Percentiles rank a stretch among this genome's conserved stretches.
Evolutionary conservation across 495 filamentous ascomycete genomes (phyloP).

Genomic region (Schizothecium vesticola): DNA sequence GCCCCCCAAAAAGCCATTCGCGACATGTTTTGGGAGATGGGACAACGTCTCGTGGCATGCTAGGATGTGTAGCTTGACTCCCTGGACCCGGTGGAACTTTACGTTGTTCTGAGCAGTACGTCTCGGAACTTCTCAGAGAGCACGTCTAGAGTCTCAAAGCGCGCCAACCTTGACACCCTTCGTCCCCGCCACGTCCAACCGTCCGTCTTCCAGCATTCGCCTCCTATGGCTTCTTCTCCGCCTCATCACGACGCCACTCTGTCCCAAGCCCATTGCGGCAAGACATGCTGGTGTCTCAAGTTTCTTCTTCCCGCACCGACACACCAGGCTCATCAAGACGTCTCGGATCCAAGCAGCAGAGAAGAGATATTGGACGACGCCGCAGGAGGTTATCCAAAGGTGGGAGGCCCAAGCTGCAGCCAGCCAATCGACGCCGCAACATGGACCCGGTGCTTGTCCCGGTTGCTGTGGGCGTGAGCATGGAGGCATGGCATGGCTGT

Average conservation of each 20-base stretch:
- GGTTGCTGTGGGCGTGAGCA: not conserved
- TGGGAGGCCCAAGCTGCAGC: not conserved
- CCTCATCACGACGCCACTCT: not conserved
- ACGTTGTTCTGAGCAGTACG: not conserved
- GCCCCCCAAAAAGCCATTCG: too few relatives aligned
- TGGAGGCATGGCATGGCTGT: not conserved
- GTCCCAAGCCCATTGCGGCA: not conserved
- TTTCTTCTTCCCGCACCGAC: not conserved
- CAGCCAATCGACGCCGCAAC: not conserved
- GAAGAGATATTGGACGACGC: not conserved
- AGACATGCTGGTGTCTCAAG: not conserved
- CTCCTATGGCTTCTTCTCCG: not conserved
- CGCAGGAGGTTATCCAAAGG: not conserved
- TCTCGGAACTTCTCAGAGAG: too few relatives aligned
- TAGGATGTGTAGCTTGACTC: too few relatives aligned
- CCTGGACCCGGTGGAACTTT: not conserved
- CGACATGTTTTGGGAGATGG: not conserved
- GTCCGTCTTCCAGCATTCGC: not conserved
- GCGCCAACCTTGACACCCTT: not conserved
- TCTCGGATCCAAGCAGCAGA: not conserved
- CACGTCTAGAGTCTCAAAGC: too few relatives aligned
- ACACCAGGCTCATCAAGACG: not conserved
- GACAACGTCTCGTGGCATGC: not conserved
- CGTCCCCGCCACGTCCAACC: not conserved
- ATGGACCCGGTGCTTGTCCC: not conserved